These are phyloP conservation scores for Amphibolis antarctica DNA, from an alignment of 106 monocot species.

Conservation along the genomic window DNA sequence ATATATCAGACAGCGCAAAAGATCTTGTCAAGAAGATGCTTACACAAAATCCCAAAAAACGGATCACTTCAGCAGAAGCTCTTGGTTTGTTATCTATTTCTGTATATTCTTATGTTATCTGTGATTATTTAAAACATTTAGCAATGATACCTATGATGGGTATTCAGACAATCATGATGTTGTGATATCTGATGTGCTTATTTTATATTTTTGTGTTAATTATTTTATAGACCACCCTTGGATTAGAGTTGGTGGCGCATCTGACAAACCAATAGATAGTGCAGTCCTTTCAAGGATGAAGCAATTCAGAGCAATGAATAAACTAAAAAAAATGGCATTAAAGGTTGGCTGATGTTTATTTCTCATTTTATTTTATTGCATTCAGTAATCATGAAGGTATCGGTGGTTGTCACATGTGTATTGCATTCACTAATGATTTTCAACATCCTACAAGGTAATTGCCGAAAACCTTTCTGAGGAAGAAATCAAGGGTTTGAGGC, in stretches of 20 bases:
- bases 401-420: too few species aligned
- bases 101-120: background rate
- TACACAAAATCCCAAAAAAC: conserved; percentile 55
- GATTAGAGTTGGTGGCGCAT: conserved; percentile 49
- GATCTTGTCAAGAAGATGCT: conserved; percentile 69
- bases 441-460: conserved; percentile 8
- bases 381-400: too few species aligned
- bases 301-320: conserved; percentile 89
- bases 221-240: conserved; percentile 58
- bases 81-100: conserved; percentile 28
- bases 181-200: background rate
- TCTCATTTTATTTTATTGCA: background rate
- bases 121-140: too few species aligned
- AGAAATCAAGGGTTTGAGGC: conserved; percentile 19
- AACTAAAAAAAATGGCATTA: conserved; percentile 75
- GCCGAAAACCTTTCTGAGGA: conserved; percentile 18
- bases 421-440: background rate
- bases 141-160: background rate
- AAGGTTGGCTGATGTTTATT: conserved; percentile 26
- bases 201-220: conserved; percentile 4
- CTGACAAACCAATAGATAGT: conserved; percentile 75
- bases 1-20: conserved; percentile 56
- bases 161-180: background rate
- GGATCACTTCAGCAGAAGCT: conserved; percentile 68
- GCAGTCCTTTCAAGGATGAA: conserved; percentile 86